Conservation (phyloP, 257 asterid genomes). For the Nicotiana benthamiana region DNA sequence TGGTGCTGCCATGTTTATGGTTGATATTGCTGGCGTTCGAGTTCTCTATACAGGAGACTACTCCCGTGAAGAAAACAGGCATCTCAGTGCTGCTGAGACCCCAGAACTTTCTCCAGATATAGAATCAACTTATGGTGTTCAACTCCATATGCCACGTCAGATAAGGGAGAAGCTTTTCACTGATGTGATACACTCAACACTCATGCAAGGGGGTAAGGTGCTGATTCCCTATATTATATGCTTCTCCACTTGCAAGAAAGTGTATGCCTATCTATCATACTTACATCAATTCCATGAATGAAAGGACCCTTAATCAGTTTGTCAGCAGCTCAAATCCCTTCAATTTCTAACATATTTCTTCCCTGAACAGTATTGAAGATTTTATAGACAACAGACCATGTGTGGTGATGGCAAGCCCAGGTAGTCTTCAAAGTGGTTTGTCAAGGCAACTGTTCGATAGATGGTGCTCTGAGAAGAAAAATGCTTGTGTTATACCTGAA, state of each 20-base stretch:
- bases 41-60: constrained; percentile 98
- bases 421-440: constrained; percentile 93
- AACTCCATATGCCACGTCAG: constrained; percentile 77
- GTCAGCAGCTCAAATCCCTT: constrained; percentile 67
- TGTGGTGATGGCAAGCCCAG: constrained; percentile 96
- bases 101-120: constrained; percentile 91
- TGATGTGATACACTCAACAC: constrained; percentile 69
- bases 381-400: constrained; percentile 87
- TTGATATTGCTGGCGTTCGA: constrained; percentile 94
- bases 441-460: constrained; percentile 91
- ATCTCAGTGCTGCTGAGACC: constrained; percentile 94
- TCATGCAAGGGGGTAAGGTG: constrained; percentile 91
- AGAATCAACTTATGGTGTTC: constrained; percentile 99
- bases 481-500: constrained; percentile 87
- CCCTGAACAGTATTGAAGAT: constrained; percentile 71
- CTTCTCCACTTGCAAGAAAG: constrained; percentile 95
- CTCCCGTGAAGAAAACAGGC: constrained; percentile 95
- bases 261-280: constrained; percentile 97
- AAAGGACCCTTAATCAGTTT: constrained; percentile 69
- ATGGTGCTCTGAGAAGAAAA: constrained; percentile 90
- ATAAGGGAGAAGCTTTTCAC: constrained; percentile 86
- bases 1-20: constrained; percentile 99
- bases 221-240: constrained; percentile 86
- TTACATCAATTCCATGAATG: constrained; percentile 85
- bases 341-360: constrained; percentile 84